phyloP scores from a whole-genome alignment of 2,329 filamentous ascomycete species.

The Alternaria solani region DNA sequence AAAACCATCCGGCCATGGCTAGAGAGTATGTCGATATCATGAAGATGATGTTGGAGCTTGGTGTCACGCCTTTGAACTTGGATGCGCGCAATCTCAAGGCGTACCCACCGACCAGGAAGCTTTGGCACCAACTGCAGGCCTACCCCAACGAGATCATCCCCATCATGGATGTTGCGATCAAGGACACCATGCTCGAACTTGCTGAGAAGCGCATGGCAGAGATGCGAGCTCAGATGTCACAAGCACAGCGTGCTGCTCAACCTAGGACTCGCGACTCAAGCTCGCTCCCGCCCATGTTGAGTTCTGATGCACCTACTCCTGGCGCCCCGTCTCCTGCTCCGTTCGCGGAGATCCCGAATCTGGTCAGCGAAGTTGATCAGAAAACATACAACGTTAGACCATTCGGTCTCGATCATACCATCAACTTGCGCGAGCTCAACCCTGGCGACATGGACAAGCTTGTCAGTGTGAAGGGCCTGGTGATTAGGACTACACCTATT shows the following conservation, averaged over 20 bases:
- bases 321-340: conserved; percentile 44
- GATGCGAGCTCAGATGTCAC: conserved; percentile 65
- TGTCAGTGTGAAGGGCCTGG: conserved; percentile 91
- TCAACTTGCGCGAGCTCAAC: conserved; percentile 93
- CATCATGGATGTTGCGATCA: conserved; percentile 92
- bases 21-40: conserved; percentile 86
- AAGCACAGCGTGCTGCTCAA: conserved; percentile 60
- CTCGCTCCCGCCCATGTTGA: conserved; percentile 79
- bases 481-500: conserved; percentile 93
- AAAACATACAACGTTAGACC: conserved; percentile 86
- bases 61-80: conserved; percentile 83
- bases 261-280: conserved; percentile 62
- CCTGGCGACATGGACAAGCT: conserved; percentile 97
- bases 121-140: conserved; percentile 93
- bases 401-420: conserved; percentile 84
- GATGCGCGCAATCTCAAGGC: conserved; percentile 89
- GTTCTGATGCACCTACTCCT: conserved; percentile 72
- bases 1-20: conserved; percentile 74
- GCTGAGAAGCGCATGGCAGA: conserved; percentile 80
- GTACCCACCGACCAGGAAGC: conserved; percentile 89
- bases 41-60: conserved; percentile 89
- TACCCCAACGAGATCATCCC: conserved; percentile 97
- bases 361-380: conserved; percentile 77
- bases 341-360: conserved; percentile 68
- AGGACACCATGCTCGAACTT: conserved; percentile 91